Percentiles rank a stretch among this genome's conserved stretches.
Conservation (phyloP, 2,329 filamentous ascomycete genomes). For the Fusarium hostae region DNA sequence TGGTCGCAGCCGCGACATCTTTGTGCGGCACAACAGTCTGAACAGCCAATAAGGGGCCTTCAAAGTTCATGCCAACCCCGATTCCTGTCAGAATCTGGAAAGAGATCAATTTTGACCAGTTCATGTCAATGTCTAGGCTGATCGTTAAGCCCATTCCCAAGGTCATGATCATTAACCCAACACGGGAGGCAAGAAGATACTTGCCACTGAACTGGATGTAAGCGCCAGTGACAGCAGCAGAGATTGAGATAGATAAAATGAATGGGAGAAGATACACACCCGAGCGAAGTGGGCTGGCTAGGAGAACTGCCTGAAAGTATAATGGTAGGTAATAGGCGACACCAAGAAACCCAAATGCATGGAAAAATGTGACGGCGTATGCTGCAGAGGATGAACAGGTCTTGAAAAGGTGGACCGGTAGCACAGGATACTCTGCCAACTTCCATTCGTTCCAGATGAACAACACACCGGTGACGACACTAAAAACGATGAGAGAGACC, state of each 20-base stretch:
- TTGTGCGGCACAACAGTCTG: slow-evolving; percentile 69
- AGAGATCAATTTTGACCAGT: slow-evolving; percentile 60
- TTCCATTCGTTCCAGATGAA: slow-evolving; percentile 72
- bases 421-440: slow-evolving; percentile 73
- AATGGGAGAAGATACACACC: slow-evolving; percentile 72
- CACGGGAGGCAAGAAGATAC: slow-evolving; percentile 66
- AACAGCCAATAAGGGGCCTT: slow-evolving; percentile 70
- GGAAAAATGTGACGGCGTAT: slow-evolving; percentile 58
- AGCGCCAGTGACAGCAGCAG: slow-evolving; percentile 55
- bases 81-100: slow-evolving; percentile 70
- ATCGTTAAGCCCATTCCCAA: slow-evolving; percentile 69
- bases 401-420: slow-evolving; percentile 72
- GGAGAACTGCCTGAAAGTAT: slow-evolving; percentile 76
- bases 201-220: slow-evolving; percentile 65
- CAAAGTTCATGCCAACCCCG: slow-evolving; percentile 72
- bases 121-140: slow-evolving; percentile 62
- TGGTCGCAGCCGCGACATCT: slow-evolving; percentile 72
- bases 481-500: slow-evolving; percentile 71
- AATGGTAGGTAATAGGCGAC: slow-evolving; percentile 78
- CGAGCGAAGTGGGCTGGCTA: slow-evolving; percentile 69
- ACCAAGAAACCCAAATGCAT: slow-evolving; percentile 70
- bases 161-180: slow-evolving; percentile 64
- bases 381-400: slow-evolving; percentile 66
- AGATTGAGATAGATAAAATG: slow-evolving; percentile 59
- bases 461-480: slow-evolving; percentile 57